Evolutionary conservation across 805 yeast species (phyloP), one percentile per base, ranked within the genome.

Genomic region (Candida berthetii): DNA sequence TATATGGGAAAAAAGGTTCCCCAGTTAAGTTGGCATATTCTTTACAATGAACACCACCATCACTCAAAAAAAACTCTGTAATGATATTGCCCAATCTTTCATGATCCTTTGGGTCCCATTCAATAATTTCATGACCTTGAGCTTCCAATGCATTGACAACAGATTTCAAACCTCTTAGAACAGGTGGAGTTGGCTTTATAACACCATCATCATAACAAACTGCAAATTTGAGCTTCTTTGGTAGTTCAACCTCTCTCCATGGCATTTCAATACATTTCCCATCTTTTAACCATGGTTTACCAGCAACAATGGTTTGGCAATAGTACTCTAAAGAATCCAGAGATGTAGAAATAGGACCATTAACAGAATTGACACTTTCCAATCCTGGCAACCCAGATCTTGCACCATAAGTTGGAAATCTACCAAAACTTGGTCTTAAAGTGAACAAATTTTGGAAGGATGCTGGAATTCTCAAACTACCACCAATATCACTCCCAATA

Each of bases 401-500:
- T 7, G 59, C 48, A 3, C 68, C 65, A 31, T 52, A 58, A 11
- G 60, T 55, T 10, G 74, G 72, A 41, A 72, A 57, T 46, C 79
- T 48, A n/a, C 72, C 69, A 47, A 64, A 61, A 4, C 74, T 57
- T 1, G 79, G 76, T 47, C 65, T 65, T 37, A 75, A 46, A 1
- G 71, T 67, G 51, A 61, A 74, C 28, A 68, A 42, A 37, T 68
- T 67, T 35, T 65, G 63, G 45, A 58, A 62, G 24, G 69, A 58
- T 8, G 77, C 69, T 1, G 81, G 80, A 34, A 65, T 63, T 40
- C 80, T 60, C 29, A 75, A 62, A 14, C 70, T 61, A 11, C 81
- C 80, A 24, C 79, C 80, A 40, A 74, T 69, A 48, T 76, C 81
- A 13, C 74, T 67, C 14, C 82, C 82, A 36, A 78, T 53, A 17